These are phyloP conservation scores for Sarocladium strictum DNA, from an alignment of 2,329 filamentous ascomycete genomes.

Conservation along the genomic window DNA sequence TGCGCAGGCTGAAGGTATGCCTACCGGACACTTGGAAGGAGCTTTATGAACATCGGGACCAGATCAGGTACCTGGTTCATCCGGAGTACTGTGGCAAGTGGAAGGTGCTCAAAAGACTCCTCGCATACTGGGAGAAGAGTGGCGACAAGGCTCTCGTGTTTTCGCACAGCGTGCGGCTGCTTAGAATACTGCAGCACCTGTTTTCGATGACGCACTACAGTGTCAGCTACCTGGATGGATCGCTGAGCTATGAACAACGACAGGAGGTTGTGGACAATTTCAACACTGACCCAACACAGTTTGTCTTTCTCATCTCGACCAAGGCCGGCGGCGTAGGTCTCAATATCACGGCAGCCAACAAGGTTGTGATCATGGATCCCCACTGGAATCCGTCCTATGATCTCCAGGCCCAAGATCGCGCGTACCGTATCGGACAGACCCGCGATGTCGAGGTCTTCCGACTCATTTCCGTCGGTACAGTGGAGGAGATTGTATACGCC, in stretches of 20 bases:
- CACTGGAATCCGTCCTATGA: slow-evolving; percentile 98
- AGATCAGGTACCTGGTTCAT: slow-evolving; percentile 74
- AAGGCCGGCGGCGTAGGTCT: slow-evolving; percentile 88
- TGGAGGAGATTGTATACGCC: slow-evolving; percentile 96
- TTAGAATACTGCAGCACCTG: slow-evolving; percentile 77
- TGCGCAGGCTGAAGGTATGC: slow-evolving; percentile 67
- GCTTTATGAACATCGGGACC: slow-evolving; percentile 70
- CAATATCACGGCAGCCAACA: slow-evolving; percentile 96
- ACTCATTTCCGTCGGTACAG: slow-evolving; percentile 82
- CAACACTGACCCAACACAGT: slow-evolving; percentile 80
- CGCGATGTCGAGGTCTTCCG: slow-evolving; percentile 94
- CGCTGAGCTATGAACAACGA: slow-evolving; percentile 76
- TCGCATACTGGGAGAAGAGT: slow-evolving; percentile 83
- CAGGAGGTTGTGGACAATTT: slow-evolving; percentile 81
- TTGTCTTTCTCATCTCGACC: slow-evolving; percentile 94
- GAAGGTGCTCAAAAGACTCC: slow-evolving; percentile 80
- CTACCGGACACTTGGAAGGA: slow-evolving; percentile 69
- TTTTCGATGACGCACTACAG: slow-evolving; percentile 88
- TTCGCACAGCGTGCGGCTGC: slow-evolving; percentile 79
- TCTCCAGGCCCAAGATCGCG: slow-evolving; percentile 90
- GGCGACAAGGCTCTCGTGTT: slow-evolving; percentile 96
- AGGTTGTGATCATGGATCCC: slow-evolving; percentile 93
- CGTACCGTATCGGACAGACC: slow-evolving; percentile 89
- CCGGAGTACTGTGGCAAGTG: slow-evolving; percentile 95
- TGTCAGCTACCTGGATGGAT: slow-evolving; percentile 84